Percentiles rank a stretch among this genome's conserved stretches.
Conservation (phyloP, 305 asterid species). For the Solanum hybrid region DNA sequence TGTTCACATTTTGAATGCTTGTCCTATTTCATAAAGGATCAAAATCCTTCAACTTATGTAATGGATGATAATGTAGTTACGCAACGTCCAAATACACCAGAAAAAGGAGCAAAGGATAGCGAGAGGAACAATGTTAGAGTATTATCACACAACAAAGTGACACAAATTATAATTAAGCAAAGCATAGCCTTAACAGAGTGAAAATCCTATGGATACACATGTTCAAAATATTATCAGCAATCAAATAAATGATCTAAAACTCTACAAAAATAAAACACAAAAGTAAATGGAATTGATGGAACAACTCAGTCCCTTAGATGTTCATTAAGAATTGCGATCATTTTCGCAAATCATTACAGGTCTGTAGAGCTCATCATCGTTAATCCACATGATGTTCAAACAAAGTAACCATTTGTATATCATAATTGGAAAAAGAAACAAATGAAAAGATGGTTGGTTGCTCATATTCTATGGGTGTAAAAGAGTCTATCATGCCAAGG, state of each 20-base stretch:
- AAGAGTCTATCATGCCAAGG: not conserved
- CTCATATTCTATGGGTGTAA: not conserved
- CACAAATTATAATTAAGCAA: not conserved
- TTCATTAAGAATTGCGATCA: constrained; percentile 27
- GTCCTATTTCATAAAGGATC: not conserved
- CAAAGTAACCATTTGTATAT: not conserved
- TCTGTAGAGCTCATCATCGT: constrained; percentile 29
- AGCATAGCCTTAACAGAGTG: not conserved
- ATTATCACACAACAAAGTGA: constrained; percentile 2
- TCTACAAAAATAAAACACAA: no score
- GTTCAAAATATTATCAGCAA: not conserved
- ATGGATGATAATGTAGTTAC: constrained; percentile 17
- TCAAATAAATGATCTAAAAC: not conserved
- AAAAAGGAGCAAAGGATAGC: constrained; percentile 29
- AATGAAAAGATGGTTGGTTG: not conserved
- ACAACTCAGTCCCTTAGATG: constrained; percentile 56
- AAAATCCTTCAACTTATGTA: not conserved
- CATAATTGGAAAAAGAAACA: no score
- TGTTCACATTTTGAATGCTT: not conserved
- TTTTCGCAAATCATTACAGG: constrained; percentile 41
- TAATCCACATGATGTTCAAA: not conserved
- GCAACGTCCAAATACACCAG: constrained; percentile 39
- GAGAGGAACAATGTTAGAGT: constrained; percentile 26
- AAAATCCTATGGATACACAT: not conserved
- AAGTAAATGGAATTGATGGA: not conserved